These are phyloP conservation scores for Nicotiana benthamiana DNA, from an alignment of 257 asterid species.

Conservation along the genomic window DNA sequence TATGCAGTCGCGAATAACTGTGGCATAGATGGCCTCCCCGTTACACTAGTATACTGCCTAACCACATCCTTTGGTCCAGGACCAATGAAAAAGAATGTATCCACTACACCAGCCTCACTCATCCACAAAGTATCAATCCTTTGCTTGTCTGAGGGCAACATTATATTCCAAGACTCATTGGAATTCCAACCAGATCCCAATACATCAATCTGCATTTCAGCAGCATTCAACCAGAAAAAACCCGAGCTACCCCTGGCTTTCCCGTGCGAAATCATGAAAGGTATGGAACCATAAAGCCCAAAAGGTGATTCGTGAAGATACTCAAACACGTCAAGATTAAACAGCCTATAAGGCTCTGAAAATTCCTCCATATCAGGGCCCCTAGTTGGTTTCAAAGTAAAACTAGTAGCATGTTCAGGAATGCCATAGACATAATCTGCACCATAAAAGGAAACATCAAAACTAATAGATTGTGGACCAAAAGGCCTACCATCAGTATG, in stretches of 20 bases:
- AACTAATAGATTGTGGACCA: slow-evolving; percentile 93
- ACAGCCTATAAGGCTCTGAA: slow-evolving; percentile 90
- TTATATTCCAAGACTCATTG: slow-evolving; percentile 40
- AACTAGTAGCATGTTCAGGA: slow-evolving; percentile 92
- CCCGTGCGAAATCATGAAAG: slow-evolving; percentile 90
- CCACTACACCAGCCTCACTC: slow-evolving; percentile 94
- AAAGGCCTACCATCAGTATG: slow-evolving; percentile 80
- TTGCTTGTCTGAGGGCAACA: slow-evolving; percentile 65
- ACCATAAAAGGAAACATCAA: slow-evolving; percentile 86
- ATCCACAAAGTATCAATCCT: slow-evolving; percentile 90
- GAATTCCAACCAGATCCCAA: slow-evolving; percentile 71
- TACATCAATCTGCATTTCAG: slow-evolving; percentile 99
- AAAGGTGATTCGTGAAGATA: slow-evolving; percentile 80
- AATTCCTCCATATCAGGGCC: slow-evolving; percentile 73
- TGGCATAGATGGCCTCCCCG: slow-evolving; percentile 88
- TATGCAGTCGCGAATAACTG: slow-evolving; percentile 83
- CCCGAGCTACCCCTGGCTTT: slow-evolving; percentile 79
- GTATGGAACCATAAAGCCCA: slow-evolving; percentile 89
- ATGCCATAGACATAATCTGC: slow-evolving; percentile 94
- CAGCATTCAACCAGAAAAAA: slow-evolving; percentile 96
- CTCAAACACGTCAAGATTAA: slow-evolving; percentile 93
- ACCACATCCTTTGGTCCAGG: slow-evolving; percentile 92
- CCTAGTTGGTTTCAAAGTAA: slow-evolving; percentile 78
- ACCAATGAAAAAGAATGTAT: slow-evolving; percentile 85
- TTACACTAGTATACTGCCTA: slow-evolving; percentile 74